A percentile compares a stretch with the other conserved stretches of the same genome.
Conservation (phyloP, 2,329 filamentous ascomycete genomes). For the Sclerotinia subarctica region DNA sequence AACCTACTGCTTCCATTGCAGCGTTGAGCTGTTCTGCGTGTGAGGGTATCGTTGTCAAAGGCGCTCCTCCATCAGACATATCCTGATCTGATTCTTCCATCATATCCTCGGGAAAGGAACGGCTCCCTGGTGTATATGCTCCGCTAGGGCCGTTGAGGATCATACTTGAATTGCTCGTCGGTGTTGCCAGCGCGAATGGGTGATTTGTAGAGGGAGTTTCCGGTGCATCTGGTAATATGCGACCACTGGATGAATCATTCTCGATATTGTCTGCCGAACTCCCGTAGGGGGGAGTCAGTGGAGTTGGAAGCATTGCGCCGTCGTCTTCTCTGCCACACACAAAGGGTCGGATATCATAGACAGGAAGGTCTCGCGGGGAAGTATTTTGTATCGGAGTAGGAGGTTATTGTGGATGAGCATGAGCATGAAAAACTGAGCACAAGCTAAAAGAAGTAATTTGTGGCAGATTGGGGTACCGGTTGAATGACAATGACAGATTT, state of each 20-base stretch:
- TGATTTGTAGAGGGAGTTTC: conserved; percentile 4
- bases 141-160: conserved; percentile 23
- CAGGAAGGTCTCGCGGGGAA: neutral
- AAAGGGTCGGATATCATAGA: conserved; percentile 23
- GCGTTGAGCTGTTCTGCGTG: conserved; percentile 28
- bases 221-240: conserved; percentile 14
- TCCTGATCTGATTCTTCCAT: conserved; percentile 34
- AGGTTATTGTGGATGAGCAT: neutral
- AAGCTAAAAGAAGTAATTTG: neutral
- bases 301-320: conserved; percentile 31
- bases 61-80: conserved; percentile 36
- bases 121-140: conserved; percentile 23
- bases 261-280: conserved; percentile 24
- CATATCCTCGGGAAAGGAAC: conserved; percentile 15
- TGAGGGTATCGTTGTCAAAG: conserved; percentile 28
- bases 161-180: conserved; percentile 26
- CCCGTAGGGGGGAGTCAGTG: conserved; percentile 32
- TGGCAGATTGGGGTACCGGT: neutral
- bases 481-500: conserved; percentile 10
- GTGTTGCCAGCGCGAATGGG: conserved; percentile 20
- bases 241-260: conserved; percentile 24
- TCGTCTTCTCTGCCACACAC: conserved; percentile 25
- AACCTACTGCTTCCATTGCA: conserved; percentile 32
- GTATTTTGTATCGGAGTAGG: neutral
- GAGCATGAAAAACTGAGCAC: neutral